Conservation (phyloP, 305 asterid genomes). For the Nicotiana rustica region DNA sequence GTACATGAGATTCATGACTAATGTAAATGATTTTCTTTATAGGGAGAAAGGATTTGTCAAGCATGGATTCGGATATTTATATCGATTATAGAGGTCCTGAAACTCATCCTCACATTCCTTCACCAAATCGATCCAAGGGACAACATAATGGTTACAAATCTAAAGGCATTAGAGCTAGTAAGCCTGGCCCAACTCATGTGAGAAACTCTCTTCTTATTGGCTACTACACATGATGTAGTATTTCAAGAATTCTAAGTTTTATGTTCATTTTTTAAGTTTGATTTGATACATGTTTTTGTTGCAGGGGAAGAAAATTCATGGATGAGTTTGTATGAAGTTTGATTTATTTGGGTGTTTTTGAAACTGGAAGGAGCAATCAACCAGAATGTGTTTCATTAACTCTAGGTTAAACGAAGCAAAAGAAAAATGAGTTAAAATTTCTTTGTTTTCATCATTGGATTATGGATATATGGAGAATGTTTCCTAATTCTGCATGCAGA, state of each 20-base stretch:
- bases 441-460: not conserved
- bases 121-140: conserved; percentile 39
- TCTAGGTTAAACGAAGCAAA: not conserved
- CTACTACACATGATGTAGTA: not conserved
- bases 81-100: conserved; percentile 54
- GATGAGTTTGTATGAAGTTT: conserved; percentile 27
- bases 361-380: not conserved
- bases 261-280: not conserved
- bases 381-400: not conserved
- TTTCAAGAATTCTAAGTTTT: not conserved
- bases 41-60: conserved; percentile 24
- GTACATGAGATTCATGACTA: not conserved
- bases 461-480: not conserved
- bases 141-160: conserved; percentile 37
- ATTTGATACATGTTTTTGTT: not conserved
- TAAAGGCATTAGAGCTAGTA: conserved; percentile 38
- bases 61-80: conserved; percentile 33
- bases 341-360: not conserved
- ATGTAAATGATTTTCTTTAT: conserved; percentile 28
- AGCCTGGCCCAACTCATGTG: conserved; percentile 35
- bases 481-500: not conserved
- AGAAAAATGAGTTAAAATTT: not conserved
- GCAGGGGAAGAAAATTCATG: conserved; percentile 35
- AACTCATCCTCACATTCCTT: conserved; percentile 49
- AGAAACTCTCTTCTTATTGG: conserved; percentile 12